Evolutionary conservation across 495 filamentous ascomycete species (phyloP).

Genomic region (Penicillium soppii): DNA sequence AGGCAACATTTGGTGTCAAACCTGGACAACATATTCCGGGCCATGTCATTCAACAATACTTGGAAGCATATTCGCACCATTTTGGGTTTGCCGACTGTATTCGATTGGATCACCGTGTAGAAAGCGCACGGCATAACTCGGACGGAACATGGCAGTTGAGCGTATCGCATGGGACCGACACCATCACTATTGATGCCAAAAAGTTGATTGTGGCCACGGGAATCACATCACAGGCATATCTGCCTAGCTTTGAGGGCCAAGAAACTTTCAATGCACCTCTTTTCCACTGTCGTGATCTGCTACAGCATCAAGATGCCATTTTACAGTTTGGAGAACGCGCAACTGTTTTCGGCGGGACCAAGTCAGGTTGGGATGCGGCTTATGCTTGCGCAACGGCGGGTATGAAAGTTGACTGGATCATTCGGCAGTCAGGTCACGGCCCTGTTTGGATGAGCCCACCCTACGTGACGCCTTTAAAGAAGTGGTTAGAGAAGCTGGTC

Average conservation of each 20-base stretch:
- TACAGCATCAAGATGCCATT: constrained; percentile 35
- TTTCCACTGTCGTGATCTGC: constrained; percentile 63
- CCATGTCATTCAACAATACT: constrained; percentile 61
- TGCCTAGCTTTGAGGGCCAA: constrained; percentile 49
- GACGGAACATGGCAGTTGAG: constrained; percentile 43
- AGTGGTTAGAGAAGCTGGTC: constrained; percentile 65
- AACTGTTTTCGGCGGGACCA: constrained; percentile 68
- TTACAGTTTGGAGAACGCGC: constrained; percentile 40
- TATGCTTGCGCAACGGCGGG: constrained; percentile 66
- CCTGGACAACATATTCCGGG: constrained; percentile 69
- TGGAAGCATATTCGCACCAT: constrained; percentile 59
- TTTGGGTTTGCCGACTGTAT: constrained; percentile 57
- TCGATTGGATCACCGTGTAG: constrained; percentile 52
- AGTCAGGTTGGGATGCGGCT: constrained; percentile 75
- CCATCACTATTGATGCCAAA: constrained; percentile 36
- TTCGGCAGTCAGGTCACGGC: constrained; percentile 74
- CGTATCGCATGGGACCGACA: constrained; percentile 13
- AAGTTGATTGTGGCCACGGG: constrained; percentile 74
- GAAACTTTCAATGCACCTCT: constrained; percentile 56
- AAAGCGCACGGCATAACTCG: constrained; percentile 45
- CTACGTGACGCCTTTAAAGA: constrained; percentile 58
- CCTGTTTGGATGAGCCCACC: constrained; percentile 69
- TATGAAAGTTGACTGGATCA: constrained; percentile 72
- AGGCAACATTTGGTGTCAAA: constrained; percentile 55
- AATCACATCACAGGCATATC: constrained; percentile 59